These are phyloP conservation scores for Lippia alba DNA, from an alignment of 305 asterid species.

Conservation along the genomic window DNA sequence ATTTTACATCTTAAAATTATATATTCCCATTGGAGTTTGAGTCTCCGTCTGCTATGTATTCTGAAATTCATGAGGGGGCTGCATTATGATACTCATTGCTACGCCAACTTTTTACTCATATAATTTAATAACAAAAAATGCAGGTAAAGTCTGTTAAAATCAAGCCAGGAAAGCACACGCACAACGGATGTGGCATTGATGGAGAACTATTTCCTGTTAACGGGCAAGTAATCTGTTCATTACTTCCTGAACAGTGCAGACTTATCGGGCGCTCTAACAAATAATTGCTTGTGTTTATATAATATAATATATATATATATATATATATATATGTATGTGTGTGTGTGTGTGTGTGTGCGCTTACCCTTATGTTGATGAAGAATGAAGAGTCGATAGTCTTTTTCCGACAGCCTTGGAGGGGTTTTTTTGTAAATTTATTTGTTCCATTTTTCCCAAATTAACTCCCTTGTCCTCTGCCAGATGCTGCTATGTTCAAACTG, in stretches of 20 bases:
- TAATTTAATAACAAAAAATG: slow-evolving; percentile 32
- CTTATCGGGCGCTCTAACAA: slow-evolving; percentile 75
- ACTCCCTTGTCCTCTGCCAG: slow-evolving; percentile 28
- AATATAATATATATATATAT: too few species aligned
- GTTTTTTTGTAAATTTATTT: slow-evolving; percentile 51
- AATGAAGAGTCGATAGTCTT: slow-evolving; percentile 20
- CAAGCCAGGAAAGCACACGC: slow-evolving; percentile 77
- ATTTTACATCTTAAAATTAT: too few species aligned
- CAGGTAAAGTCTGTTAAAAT: slow-evolving; percentile 83
- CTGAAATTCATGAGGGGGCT: too few species aligned
- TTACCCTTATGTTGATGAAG: slow-evolving; percentile 21
- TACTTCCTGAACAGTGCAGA: slow-evolving; percentile 94
- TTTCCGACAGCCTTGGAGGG: slow-evolving; percentile 37
- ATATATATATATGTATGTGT: too few species aligned
- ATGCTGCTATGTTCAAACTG: slow-evolving; percentile 30
- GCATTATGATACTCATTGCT: not conserved
- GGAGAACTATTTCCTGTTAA: slow-evolving; percentile 86
- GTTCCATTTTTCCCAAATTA: slow-evolving; percentile 46
- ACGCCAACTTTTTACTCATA: slow-evolving; percentile 16
- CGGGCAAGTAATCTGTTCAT: slow-evolving; percentile 80
- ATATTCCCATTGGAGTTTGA: too few species aligned
- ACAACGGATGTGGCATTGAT: slow-evolving; percentile 90
- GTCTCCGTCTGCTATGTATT: too few species aligned
- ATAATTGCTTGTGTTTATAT: slow-evolving; percentile 39
- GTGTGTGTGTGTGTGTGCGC: not conserved